Percentiles rank a stretch among this genome's conserved stretches.
phyloP scores from a whole-genome alignment of 169 alveolate genomes.

The Eimeria necatrix region DNA sequence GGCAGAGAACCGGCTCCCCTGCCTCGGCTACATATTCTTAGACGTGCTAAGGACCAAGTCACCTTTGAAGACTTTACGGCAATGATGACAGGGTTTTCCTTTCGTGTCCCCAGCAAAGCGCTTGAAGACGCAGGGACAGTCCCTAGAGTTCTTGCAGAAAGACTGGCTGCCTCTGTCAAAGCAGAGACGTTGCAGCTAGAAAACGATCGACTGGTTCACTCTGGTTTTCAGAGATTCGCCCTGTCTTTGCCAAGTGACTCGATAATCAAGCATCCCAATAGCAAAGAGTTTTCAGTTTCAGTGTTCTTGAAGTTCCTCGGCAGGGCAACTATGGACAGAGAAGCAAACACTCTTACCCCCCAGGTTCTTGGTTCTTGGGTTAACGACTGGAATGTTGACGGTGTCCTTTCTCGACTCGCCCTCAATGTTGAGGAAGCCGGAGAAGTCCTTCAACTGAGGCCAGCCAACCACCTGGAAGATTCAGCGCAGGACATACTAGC shows the following conservation, averaged over 20 bases:
- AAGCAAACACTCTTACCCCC: not conserved
- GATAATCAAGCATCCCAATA: not conserved
- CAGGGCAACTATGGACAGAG: slow-evolving; percentile 11
- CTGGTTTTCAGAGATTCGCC: not conserved
- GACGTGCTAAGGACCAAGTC: not conserved
- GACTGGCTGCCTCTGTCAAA: slow-evolving; percentile 31
- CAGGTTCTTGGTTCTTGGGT: slow-evolving; percentile 5
- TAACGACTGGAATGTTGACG: not conserved
- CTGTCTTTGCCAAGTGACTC: not conserved
- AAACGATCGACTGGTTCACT: not conserved
- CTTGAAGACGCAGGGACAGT: slow-evolving; percentile 26
- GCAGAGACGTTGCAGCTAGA: slow-evolving; percentile 4
- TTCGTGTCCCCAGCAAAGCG: not conserved
- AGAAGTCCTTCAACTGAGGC: not conserved
- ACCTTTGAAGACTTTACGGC: slow-evolving; percentile 23
- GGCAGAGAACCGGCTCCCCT: slow-evolving; percentile 32
- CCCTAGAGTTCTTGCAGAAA: slow-evolving; percentile 6
- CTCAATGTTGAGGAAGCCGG: not conserved
- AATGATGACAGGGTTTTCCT: not conserved
- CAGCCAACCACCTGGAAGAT: not conserved
- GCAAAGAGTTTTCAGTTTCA: not conserved
- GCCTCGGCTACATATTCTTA: not conserved
- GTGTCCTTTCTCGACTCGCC: not conserved
- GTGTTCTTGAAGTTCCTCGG: not conserved
- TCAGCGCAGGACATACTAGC: not conserved